Conservation (phyloP, 176 grass and related monocot species). For the Panicum miliaceum region DNA sequence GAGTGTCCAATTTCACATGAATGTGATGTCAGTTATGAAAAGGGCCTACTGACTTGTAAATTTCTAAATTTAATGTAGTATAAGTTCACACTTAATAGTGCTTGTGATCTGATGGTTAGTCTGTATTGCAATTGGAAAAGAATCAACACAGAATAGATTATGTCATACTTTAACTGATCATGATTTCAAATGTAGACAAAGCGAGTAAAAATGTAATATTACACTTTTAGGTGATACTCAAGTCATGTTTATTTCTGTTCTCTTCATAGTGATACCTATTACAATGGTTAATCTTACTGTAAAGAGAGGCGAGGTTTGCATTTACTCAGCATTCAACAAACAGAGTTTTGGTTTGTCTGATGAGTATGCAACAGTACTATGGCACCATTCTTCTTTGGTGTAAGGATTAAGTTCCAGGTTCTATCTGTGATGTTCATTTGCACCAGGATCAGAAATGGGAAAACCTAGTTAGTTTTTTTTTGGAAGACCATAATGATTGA, state of each 20-base stretch:
- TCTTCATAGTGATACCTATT: not conserved
- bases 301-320: not conserved
- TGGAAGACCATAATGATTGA: not conserved
- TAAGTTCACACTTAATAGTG: not conserved
- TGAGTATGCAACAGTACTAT: not conserved
- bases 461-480: not conserved
- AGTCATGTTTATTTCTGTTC: slow-evolving; percentile 17
- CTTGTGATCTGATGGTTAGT: not conserved
- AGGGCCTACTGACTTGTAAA: not conserved
- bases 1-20: no score
- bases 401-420: not conserved
- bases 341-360: not conserved
- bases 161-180: slow-evolving; percentile 18
- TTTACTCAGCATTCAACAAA: slow-evolving; percentile 1
- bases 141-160: not conserved
- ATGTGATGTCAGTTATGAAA: no score
- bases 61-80: slow-evolving; percentile 7
- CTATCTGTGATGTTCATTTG: not conserved
- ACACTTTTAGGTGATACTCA: not conserved
- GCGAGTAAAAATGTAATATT: not conserved
- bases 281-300: not conserved
- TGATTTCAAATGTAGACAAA: not conserved
- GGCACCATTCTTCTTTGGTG: not conserved
- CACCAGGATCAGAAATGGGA: not conserved
- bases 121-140: slow-evolving; percentile 1